These are phyloP conservation scores for Dryadomyces sulphureus DNA, from an alignment of 2,329 filamentous ascomycete genomes.

Conservation along the genomic window DNA sequence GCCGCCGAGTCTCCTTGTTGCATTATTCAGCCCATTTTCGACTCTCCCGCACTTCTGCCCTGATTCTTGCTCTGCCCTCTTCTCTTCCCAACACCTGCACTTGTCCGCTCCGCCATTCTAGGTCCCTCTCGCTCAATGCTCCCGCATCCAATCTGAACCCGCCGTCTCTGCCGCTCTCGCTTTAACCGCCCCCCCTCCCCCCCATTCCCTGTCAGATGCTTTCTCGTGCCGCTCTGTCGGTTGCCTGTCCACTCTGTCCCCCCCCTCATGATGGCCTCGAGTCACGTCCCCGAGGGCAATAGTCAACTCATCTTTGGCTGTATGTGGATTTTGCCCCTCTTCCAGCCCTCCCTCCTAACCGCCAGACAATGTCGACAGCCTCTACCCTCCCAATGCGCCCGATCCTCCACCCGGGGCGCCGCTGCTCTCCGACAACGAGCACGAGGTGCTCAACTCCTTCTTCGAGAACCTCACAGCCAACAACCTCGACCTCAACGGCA, in stretches of 20 bases:
- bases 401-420: slow-evolving; percentile 50
- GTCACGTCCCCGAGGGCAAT: neutral
- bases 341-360: neutral
- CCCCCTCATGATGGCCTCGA: neutral
- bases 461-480: slow-evolving; percentile 39
- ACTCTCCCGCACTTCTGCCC: no score
- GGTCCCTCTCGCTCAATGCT: neutral
- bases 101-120: no score
- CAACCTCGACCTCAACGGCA: slow-evolving; percentile 13
- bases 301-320: neutral
- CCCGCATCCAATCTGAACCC: no score
- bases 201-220: neutral
- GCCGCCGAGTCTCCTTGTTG: no score
- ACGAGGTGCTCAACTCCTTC: slow-evolving; percentile 41
- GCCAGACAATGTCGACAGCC: slow-evolving; percentile 29
- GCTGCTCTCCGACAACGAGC: slow-evolving; percentile 48
- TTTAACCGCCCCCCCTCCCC: neutral
- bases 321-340: neutral
- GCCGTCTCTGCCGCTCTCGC: no score
- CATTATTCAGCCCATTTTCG: no score
- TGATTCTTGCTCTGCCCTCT: neutral
- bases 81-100: neutral
- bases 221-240: neutral
- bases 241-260: no score
- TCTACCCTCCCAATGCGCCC: slow-evolving; percentile 36